Base-by-base conservation (phyloP, 225 moss, liverwort and hornwort genomes). In the Marchantia paleacea region DNA sequence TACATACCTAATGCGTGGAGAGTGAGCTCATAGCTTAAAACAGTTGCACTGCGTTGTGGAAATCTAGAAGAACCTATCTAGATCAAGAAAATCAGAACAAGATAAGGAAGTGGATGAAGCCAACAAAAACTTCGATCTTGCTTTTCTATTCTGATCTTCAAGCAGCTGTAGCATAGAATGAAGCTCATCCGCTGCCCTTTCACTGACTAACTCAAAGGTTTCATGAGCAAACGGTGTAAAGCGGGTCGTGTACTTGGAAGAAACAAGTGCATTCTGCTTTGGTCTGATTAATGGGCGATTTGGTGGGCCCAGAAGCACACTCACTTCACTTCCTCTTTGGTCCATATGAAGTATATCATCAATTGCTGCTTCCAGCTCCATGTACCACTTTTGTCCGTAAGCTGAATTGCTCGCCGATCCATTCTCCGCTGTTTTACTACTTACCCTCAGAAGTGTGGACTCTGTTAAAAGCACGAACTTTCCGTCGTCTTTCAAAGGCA, bases 321-420 rank as follows among this genome's bases (percentile, higher is more conserved):
- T 90, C 75, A 97, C 90, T 57, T 86, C 67, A 31, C 76, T 88
- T 16, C 80, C 90, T 50, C 66, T 79, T 54, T 86, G 89, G 78
- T 94, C 92, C 47, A 90, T 68, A 47, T 86, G 94, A 72, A 97
- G 82, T 63, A 97, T 88, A 75, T 97, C 94, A 72, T 94, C 96
- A 68, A 96, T 92, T n/a, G 91, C 91, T 10, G 91, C 90, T 70
- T 92, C 96, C 15, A 91, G 81, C 65, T 94, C 92, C 92, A 92
- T 82, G 72, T 87, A 88, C 96, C 96, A 96, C 89, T 92, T 93
- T 63, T 88, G 90, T 64, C 92, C 84, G 52, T 90, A 90, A 3
- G 80, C 79, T 84, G 85, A 82, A 63, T 79, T 82, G 75, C 86
- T 86, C 75, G 55, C 80, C 54, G 80, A 55, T 78, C 80, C 50